Conservation (phyloP, 2,329 filamentous ascomycete species). For the Phialophora verrucosa region DNA sequence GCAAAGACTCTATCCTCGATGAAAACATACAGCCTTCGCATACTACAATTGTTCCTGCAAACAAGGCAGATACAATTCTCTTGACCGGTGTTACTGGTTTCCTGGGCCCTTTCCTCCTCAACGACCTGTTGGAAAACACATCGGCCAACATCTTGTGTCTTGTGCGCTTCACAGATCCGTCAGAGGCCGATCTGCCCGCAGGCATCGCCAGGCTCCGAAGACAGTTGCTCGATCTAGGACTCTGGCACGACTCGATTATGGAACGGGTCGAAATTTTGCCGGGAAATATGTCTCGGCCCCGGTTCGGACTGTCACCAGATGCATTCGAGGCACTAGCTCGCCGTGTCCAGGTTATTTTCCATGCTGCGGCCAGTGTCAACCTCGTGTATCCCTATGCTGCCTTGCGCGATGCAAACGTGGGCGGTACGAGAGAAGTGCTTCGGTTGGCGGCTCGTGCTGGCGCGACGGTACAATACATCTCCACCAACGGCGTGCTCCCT, state of each 20-base stretch:
- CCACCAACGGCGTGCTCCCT: constrained; percentile 79
- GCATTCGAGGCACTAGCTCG: constrained; percentile 69
- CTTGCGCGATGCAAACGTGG: constrained; percentile 74
- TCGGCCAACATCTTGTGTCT: constrained; percentile 73
- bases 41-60: constrained; percentile 63
- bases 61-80: constrained; percentile 70
- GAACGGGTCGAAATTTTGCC: constrained; percentile 78
- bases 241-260: constrained; percentile 78
- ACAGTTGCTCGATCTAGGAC: constrained; percentile 76
- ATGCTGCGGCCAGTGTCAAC: constrained; percentile 79
- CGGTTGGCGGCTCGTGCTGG: constrained; percentile 70
- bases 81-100: constrained; percentile 79
- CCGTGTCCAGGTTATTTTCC: constrained; percentile 74
- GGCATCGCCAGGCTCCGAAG: constrained; percentile 75
- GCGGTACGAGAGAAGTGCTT: constrained; percentile 77
- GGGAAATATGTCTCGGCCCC: constrained; percentile 72
- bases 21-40: constrained; percentile 69
- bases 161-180: constrained; percentile 73
- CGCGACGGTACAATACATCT: constrained; percentile 77
- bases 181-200: constrained; percentile 66
- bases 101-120: constrained; percentile 74
- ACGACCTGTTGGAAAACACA: constrained; percentile 70
- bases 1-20: constrained; percentile 69
- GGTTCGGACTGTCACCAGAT: constrained; percentile 70
- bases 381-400: constrained; percentile 79